phyloP scores from a whole-genome alignment of 1,139 yeast species.

The Entelexis sorbosivorans region DNA sequence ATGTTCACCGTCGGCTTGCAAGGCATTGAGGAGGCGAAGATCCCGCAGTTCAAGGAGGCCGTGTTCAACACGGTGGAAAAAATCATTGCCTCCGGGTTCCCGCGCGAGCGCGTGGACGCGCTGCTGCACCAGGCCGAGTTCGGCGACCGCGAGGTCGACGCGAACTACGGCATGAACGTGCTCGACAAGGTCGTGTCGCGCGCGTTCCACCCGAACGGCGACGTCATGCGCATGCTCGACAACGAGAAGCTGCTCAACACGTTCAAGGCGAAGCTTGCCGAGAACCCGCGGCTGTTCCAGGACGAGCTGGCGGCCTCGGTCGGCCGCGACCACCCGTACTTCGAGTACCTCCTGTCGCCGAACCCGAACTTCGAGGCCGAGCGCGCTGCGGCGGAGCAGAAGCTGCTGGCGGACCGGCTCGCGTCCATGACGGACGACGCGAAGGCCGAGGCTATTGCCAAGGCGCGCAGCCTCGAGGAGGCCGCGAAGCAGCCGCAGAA shows the following conservation, averaged over 20 bases:
- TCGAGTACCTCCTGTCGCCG: conserved; percentile 72
- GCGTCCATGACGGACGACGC: conserved; percentile 45
- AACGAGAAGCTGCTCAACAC: conserved; percentile 49
- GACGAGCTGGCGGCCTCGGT: conserved; percentile 43
- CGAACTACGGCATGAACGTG: conserved; percentile 79
- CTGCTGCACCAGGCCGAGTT: conserved; percentile 81
- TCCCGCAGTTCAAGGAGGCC: conserved; percentile 36
- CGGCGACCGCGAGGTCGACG: conserved; percentile 71
- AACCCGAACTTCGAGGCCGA: conserved; percentile 41
- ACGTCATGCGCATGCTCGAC: conserved; percentile 51
- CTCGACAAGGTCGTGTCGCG: conserved; percentile 66
- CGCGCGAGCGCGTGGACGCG: conserved; percentile 61
- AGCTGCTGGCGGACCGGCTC: conserved; percentile 40
- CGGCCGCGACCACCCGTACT: conserved; percentile 40
- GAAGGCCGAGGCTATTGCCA: conserved; percentile 43
- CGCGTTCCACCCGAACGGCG: conserved; percentile 70
- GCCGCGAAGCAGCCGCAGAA: conserved; percentile 64
- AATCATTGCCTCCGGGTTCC: conserved; percentile 37
- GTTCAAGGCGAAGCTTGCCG: conserved; percentile 50
- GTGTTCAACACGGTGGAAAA: conserved; percentile 35
- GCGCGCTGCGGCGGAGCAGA: conserved; percentile 46
- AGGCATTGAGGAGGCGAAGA: conserved; percentile 49
- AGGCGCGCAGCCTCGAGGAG: conserved; percentile 50
- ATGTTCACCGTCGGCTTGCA: conserved; percentile 79
- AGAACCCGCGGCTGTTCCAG: conserved; percentile 46